Evolutionary conservation across 2,329 filamentous ascomycete species (phyloP), one percentile per base, ranked within the genome.

Genomic region (Venturia aucupariae): DNA sequence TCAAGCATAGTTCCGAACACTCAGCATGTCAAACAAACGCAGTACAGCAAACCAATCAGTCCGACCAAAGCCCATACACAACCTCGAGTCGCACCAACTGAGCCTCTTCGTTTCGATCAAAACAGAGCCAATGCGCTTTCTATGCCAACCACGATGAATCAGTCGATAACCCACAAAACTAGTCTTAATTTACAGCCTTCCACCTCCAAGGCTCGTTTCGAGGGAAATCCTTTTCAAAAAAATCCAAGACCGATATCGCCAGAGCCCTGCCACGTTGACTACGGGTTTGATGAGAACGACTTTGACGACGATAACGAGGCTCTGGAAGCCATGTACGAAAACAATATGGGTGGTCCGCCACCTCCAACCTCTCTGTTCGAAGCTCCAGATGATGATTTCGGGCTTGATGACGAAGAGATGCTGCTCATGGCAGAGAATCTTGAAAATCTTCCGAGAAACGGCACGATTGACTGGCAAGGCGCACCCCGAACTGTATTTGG

Each of bases 281-380:
- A 69, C 48, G 67, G 65, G n/a, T 55, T 54, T 27, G 39, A 60
- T 15, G 68, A 70, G 24, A 59, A 70, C 41, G 71, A 71, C 22
- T 72, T 72, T 44, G 72, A 73, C 17, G 71, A 70, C 4, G 67
- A 68, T 19, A 35, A 72, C 44, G 72, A 73, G 13, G 71, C 69
- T 3, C 65, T 67, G 19, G 44, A 72, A 55, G 65, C 67, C 42
- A 61, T 71, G 7, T 71, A 70, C 60, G 67, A 46, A n/a, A 65
- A 65, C 30, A 66, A 68, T 32, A 72, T 72, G 71, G 71, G 67
- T 11, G 64, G 54, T 13, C 67, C 67, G 6, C 64, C 66, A 17
- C 39, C 54, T 15, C 65, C 66, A 2, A 65, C 68, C 10, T 64
- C 67, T 27, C 57, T 68, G 15, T 24, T 68, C 66, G 10, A 61